phyloP scores from a whole-genome alignment of 2,329 filamentous ascomycete species.

The Colletotrichum magnum region DNA sequence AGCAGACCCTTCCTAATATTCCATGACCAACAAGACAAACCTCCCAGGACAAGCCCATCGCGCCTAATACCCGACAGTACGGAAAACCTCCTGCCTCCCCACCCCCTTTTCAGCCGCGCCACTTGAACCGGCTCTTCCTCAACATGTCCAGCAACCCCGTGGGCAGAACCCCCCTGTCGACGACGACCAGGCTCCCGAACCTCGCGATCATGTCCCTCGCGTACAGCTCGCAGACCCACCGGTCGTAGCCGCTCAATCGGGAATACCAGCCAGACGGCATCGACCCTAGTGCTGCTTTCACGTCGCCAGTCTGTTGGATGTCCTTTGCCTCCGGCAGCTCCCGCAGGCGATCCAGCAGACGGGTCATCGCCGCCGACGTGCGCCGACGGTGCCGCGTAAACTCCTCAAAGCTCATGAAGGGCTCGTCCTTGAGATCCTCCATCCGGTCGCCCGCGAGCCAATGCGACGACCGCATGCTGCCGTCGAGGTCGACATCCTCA shows the following conservation, averaged over 20 bases:
- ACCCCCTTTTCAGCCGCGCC: constrained; percentile 50
- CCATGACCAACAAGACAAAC: background rate
- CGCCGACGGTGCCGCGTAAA: constrained; percentile 53
- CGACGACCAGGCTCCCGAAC: constrained; percentile 57
- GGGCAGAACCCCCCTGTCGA: constrained; percentile 56
- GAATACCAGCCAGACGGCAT: constrained; percentile 38
- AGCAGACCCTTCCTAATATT: background rate
- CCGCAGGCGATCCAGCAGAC: constrained; percentile 49
- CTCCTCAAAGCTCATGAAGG: constrained; percentile 57
- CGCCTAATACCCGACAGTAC: background rate
- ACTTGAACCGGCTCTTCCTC: constrained; percentile 53
- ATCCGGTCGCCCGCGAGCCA: constrained; percentile 31
- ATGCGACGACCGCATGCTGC: constrained; percentile 15
- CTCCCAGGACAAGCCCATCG: constrained; percentile 13
- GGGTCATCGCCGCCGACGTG: constrained; percentile 44
- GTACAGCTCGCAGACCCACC: constrained; percentile 56
- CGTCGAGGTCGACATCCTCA: constrained; percentile 42
- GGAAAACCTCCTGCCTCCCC: background rate
- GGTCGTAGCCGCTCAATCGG: constrained; percentile 48
- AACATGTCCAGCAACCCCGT: constrained; percentile 56
- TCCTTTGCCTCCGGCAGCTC: constrained; percentile 45
- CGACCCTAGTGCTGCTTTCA: constrained; percentile 40
- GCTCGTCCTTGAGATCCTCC: constrained; percentile 41
- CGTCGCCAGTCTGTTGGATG: constrained; percentile 44
- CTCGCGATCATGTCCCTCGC: constrained; percentile 53